phyloP scores from a whole-genome alignment of 2,329 filamentous ascomycete species.

The Fusarium nisikadoi region DNA sequence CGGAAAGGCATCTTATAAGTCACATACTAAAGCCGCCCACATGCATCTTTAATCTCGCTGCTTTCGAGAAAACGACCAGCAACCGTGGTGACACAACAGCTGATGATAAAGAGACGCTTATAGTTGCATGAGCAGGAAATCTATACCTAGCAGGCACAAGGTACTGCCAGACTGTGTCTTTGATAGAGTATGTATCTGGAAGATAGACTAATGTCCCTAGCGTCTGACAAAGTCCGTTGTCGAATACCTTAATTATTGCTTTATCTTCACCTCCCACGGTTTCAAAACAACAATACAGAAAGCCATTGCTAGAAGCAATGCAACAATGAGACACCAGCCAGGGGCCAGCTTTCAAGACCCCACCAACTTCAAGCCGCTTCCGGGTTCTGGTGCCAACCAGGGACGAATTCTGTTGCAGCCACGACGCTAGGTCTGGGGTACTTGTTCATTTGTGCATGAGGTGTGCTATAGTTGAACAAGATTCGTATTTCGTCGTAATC shows the following conservation, averaged over 20 bases:
- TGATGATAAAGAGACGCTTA: slow-evolving; percentile 9
- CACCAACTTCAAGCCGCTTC: slow-evolving; percentile 37
- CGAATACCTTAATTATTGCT: neutral
- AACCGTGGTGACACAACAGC: slow-evolving; percentile 12
- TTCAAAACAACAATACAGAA: neutral
- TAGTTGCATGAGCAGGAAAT: neutral
- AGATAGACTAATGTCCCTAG: neutral
- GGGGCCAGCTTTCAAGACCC: slow-evolving; percentile 21
- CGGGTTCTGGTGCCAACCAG: slow-evolving; percentile 22
- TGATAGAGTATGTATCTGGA: neutral
- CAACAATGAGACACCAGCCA: slow-evolving; percentile 22
- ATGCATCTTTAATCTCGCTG: slow-evolving; percentile 23
- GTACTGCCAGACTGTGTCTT: neutral
- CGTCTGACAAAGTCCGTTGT: neutral
- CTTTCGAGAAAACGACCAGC: slow-evolving; percentile 9
- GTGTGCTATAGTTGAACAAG: neutral
- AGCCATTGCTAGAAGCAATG: slow-evolving; percentile 4
- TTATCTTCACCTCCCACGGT: neutral
- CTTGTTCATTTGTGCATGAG: slow-evolving; percentile 18
- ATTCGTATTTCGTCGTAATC: slow-evolving; percentile 5
- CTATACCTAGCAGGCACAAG: neutral
- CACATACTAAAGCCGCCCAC: neutral
- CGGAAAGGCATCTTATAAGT: slow-evolving; percentile 7
- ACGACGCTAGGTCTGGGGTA: slow-evolving; percentile 39
- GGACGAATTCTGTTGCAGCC: slow-evolving; percentile 29